Base-by-base conservation (phyloP, 768 basidiomycete species). In the Candolleomyces eurysporus region DNA sequence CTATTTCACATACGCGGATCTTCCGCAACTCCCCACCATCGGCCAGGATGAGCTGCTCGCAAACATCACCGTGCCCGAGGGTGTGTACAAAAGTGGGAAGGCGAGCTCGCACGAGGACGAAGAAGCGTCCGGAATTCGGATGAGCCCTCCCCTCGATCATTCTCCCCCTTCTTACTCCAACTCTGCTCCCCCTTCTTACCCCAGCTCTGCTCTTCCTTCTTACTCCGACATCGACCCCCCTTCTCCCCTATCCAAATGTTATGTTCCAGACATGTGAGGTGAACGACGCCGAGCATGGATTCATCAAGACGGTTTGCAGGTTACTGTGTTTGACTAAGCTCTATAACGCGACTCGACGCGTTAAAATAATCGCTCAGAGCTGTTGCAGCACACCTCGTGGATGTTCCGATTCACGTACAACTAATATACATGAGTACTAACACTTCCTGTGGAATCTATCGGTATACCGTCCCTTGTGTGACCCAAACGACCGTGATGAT, bases 1-100 rank as follows among this genome's bases (percentile, higher is more conserved):
- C 30, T 84, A 83, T 67, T 83, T 83, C 67, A 77, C 79, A 45
- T 79, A 83, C 64, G 74, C 78, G 31, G 82, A 83, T 66, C 73
- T 81, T 59, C 71, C 75, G 31, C 72, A 69, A 52, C 76, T 83
- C 48, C 82, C 81, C 32, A 82, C 80, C 13, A 73, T 83, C 43
- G 78, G 81, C 65, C 72, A 71, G 30, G 82, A 83, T 66, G 73
- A 77, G 21, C 66, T 75, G 36, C 67, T 84, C 48, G 70, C 73
- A 31, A 77, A 70, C 45, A 80, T 83, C 22, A 74, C 72, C 45
- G 77, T 85, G 17, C 83, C 83, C 17, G 64, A 69, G 40, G 79
- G 81, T 5, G 76, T 83, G 30, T 85, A 84, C 66, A 74, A 75
- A 31, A 77, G 73, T 59, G 77, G 78, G 42, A 82, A 82, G 63